Evolutionary conservation across 352 stramenopile genomes (phyloP), one percentile per base, ranked within the genome.

Genomic region (Globisporangium parvum): DNA sequence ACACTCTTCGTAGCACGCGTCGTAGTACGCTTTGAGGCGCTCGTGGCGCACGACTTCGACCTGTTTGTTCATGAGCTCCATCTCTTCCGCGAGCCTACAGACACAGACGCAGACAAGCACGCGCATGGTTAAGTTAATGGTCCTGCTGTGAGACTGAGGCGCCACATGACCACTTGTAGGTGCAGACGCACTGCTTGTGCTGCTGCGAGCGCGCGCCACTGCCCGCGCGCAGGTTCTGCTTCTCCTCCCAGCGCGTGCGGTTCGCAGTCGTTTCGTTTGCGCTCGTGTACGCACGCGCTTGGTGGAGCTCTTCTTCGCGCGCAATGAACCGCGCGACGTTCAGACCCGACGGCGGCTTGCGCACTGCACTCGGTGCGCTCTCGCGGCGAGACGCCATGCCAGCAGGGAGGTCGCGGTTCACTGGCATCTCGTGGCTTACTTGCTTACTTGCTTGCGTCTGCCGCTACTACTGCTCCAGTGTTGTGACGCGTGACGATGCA

Each of bases 1-100:
- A 37, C 60, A 87, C 76, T 87, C 71, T 54, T 79, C 66, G 54
- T 91, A 93, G 65, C 80, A 93, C 14, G 49, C 71, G 37, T 88
- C 75, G 50, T 89, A 93, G 55, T 90, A 93, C 44, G 78, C 69
- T 51, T 83, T 73, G 23, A 91, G 58, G 23, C 82, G 75, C 57
- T 84, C 79, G 24, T 78, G 69, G 20, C 82, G 74, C 44, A 90
- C 77, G 18, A 74, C 62, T 21, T 89, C 61, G 14, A 88, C 59
- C 40, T 91, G 77, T 48, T 87, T 88, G 66, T 87, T 89, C 54
- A 89, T 55, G 44, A 93, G 40, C n/a, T 91, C 72, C 55, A 87
- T 75, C 51, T 93, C 82, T 59, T 91, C 79, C 17, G 65, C 65
- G 9, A 89, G 59, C 24, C 81, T 91, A 44, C 20, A 15, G 23